phyloP scores from a whole-genome alignment of 768 basidiomycete genomes.

The Hypholoma fasciculare region DNA sequence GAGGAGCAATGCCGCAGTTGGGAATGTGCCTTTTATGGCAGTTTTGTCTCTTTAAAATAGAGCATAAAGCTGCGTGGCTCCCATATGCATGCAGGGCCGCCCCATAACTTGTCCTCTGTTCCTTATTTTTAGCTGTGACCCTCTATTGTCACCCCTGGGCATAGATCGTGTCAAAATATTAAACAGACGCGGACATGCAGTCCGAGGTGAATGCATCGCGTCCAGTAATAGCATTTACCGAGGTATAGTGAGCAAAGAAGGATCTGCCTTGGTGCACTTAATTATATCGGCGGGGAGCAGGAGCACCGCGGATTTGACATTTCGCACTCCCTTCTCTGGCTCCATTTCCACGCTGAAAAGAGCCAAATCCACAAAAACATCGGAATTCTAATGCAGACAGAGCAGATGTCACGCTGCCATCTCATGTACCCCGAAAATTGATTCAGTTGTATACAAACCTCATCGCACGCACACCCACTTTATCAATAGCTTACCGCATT shows the following conservation, averaged over 20 bases:
- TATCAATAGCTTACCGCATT: not conserved
- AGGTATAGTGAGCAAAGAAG: slow-evolving; percentile 3
- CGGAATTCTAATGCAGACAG: not conserved
- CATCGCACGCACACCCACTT: not conserved
- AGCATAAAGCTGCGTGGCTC: not conserved
- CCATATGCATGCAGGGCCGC: not conserved
- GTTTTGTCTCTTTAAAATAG: not conserved
- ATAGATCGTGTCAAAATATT: not conserved
- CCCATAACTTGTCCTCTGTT: not conserved
- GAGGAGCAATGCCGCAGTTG: slow-evolving; percentile 3
- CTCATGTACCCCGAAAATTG: not conserved
- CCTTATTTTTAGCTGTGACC: not conserved
- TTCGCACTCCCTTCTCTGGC: not conserved
- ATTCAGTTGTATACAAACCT: not conserved
- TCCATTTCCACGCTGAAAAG: not conserved
- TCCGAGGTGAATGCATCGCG: slow-evolving; percentile 1
- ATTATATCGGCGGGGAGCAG: slow-evolving; percentile 6
- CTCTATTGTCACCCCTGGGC: not conserved
- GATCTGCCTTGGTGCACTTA: not conserved
- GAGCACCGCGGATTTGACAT: slow-evolving; percentile 2
- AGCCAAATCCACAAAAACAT: not conserved
- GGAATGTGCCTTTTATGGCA: slow-evolving; percentile 2
- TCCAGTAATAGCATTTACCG: slow-evolving; percentile 1
- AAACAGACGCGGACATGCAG: not conserved
- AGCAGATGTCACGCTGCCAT: not conserved